Percentiles rank a stretch among this genome's conserved stretches.
These are phyloP conservation scores for Debaryomyces fabryi DNA, from an alignment of 1,139 yeast species.

Conservation along the genomic window DNA sequence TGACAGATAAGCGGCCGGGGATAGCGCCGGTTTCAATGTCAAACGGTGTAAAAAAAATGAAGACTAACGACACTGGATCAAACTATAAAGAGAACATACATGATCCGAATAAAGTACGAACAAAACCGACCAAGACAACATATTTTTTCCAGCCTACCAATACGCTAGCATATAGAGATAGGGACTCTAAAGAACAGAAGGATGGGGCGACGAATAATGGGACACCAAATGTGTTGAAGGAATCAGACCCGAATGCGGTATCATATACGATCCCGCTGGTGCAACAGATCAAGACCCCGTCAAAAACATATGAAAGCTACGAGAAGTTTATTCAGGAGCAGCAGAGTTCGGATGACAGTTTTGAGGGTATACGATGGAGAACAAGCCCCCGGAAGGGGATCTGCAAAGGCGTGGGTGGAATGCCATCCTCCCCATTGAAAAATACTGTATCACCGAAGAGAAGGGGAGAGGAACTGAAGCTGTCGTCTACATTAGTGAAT, in stretches of 20 bases:
- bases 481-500: slow-evolving; percentile 24
- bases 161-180: slow-evolving; percentile 19
- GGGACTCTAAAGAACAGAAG: neutral
- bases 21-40: neutral
- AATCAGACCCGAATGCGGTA: slow-evolving; percentile 1
- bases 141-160: slow-evolving; percentile 44
- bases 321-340: slow-evolving; percentile 14
- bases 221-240: neutral
- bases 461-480: slow-evolving; percentile 8
- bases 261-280: neutral
- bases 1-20: slow-evolving; percentile 5
- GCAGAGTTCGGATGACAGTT: slow-evolving; percentile 51
- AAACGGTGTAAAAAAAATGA: neutral
- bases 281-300: slow-evolving; percentile 1
- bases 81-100: slow-evolving; percentile 2
- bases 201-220: neutral
- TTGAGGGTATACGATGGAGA: slow-evolving; percentile 49
- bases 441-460: slow-evolving; percentile 14
- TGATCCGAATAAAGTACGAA: slow-evolving; percentile 8
- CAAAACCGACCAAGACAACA: slow-evolving; percentile 31
- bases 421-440: slow-evolving; percentile 42
- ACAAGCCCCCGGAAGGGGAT: slow-evolving; percentile 30
- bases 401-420: slow-evolving; percentile 13
- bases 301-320: neutral
- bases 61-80: neutral